A percentile compares a stretch with the other conserved stretches of the same genome.
Conservation (phyloP, 139 green algal species). For the Desmodesmus armatus region DNA sequence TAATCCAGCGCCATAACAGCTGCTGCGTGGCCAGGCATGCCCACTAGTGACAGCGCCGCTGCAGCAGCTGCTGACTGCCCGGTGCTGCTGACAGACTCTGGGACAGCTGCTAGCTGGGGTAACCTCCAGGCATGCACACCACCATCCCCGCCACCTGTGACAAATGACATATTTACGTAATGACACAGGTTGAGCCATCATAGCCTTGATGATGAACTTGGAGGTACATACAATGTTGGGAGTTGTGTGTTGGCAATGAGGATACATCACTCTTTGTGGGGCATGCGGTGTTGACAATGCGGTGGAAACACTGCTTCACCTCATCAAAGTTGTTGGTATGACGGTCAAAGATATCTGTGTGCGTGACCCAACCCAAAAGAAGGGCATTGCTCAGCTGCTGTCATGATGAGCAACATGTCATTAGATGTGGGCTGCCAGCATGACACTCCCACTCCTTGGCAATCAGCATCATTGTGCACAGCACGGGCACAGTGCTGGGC, state of each 20-base stretch:
- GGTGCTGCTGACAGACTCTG: background rate
- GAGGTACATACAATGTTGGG: background rate
- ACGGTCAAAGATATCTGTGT: no score
- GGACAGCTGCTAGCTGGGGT: background rate
- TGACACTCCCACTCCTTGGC: no score
- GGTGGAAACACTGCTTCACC: background rate
- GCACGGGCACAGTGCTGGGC: no score
- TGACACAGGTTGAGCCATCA: background rate
- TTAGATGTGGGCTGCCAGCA: no score
- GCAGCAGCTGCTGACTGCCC: background rate
- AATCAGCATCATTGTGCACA: no score
- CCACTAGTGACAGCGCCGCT: background rate
- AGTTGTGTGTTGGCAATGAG: background rate
- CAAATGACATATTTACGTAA: background rate
- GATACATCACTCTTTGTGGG: background rate
- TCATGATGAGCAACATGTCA: no score
- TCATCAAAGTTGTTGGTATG: background rate
- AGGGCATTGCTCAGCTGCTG: no score
- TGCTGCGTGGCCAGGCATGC: background rate
- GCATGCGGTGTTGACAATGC: background rate
- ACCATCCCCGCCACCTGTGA: conserved; percentile 19
- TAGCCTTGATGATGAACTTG: background rate
- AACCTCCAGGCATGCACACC: conserved; percentile 5
- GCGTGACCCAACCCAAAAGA: no score
- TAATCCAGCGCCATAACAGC: conserved; percentile 23